A percentile compares a stretch with the other conserved stretches of the same genome.
These are phyloP conservation scores for Ustilago sp. DNA, from an alignment of 1,284 basidiomycete genomes.

Conservation along the genomic window DNA sequence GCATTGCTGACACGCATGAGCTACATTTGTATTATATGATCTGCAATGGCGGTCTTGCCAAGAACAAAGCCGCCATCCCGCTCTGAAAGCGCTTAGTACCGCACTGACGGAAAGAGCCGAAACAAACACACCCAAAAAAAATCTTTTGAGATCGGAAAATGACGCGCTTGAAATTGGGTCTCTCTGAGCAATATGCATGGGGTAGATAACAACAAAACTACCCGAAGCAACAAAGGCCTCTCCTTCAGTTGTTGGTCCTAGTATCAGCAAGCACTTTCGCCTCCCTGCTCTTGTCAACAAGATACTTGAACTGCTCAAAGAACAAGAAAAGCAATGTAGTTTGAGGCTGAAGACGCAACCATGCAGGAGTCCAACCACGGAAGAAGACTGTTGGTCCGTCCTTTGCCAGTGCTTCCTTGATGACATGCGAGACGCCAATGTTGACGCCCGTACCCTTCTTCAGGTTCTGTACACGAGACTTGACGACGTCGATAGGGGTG, in stretches of 20 bases:
- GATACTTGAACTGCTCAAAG: slow-evolving; percentile 62
- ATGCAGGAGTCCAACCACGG: slow-evolving; percentile 74
- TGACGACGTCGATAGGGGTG: slow-evolving; percentile 61
- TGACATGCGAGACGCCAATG: slow-evolving; percentile 37
- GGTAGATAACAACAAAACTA: background rate
- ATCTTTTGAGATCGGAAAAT: background rate
- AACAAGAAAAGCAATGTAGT: slow-evolving; percentile 67
- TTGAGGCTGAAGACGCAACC: slow-evolving; percentile 69
- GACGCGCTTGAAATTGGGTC: slow-evolving; percentile 1
- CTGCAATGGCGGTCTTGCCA: background rate
- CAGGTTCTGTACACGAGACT: slow-evolving; percentile 67
- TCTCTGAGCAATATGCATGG: slow-evolving; percentile 5
- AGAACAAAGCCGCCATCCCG: background rate
- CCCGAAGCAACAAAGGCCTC: background rate
- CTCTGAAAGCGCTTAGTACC: background rate
- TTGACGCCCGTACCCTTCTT: slow-evolving; percentile 52
- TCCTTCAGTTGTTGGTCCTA: slow-evolving; percentile 21
- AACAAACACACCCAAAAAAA: background rate
- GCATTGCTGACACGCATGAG: background rate
- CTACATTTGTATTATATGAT: background rate
- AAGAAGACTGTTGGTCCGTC: slow-evolving; percentile 73
- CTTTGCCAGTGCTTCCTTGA: slow-evolving; percentile 60
- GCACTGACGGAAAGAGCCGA: slow-evolving; percentile 8
- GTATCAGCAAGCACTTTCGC: slow-evolving; percentile 13
- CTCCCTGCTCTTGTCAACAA: slow-evolving; percentile 55